These are phyloP conservation scores for Epicoccum sorghinum DNA, from an alignment of 2,329 filamentous ascomycete genomes.

Conservation along the genomic window DNA sequence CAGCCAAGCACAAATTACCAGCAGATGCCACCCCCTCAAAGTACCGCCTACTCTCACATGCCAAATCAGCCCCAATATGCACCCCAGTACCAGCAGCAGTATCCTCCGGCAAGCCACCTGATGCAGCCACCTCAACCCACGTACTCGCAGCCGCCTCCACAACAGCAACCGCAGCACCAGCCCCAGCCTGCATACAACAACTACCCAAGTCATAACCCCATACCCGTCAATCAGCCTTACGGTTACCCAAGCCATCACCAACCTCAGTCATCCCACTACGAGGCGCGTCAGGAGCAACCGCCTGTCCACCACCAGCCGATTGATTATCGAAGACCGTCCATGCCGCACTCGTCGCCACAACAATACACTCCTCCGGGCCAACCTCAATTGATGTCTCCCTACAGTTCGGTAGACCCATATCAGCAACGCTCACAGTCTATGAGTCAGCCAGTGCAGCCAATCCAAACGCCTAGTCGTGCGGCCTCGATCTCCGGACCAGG, in stretches of 20 bases:
- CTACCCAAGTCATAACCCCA: constrained; percentile 42
- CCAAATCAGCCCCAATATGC: constrained; percentile 46
- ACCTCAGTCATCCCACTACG: constrained; percentile 45
- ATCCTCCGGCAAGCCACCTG: constrained; percentile 40
- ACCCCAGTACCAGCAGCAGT: constrained; percentile 43
- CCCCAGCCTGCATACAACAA: constrained; percentile 31
- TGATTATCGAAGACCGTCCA: constrained; percentile 51
- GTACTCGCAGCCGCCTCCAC: constrained; percentile 38
- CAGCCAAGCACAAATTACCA: constrained; percentile 41
- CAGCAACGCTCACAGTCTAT: constrained; percentile 46
- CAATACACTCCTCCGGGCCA: constrained; percentile 46
- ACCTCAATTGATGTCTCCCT: constrained; percentile 36
- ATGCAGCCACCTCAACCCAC: constrained; percentile 48
- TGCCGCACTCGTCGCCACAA: constrained; percentile 41
- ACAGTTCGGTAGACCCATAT: constrained; percentile 46
- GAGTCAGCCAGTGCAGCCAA: constrained; percentile 41
- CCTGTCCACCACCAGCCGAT: constrained; percentile 47
- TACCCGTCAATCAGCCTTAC: constrained; percentile 50
- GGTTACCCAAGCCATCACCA: constrained; percentile 46
- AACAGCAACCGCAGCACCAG: constrained; percentile 13
- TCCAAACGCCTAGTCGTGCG: constrained; percentile 42
- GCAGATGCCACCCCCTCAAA: constrained; percentile 51
- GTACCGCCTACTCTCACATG: constrained; percentile 47
- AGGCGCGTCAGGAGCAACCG: constrained; percentile 47
- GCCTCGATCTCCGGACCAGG: constrained; percentile 36